Conservation (phyloP, 805 yeast genomes). For the Candida sithepensis region DNA sequence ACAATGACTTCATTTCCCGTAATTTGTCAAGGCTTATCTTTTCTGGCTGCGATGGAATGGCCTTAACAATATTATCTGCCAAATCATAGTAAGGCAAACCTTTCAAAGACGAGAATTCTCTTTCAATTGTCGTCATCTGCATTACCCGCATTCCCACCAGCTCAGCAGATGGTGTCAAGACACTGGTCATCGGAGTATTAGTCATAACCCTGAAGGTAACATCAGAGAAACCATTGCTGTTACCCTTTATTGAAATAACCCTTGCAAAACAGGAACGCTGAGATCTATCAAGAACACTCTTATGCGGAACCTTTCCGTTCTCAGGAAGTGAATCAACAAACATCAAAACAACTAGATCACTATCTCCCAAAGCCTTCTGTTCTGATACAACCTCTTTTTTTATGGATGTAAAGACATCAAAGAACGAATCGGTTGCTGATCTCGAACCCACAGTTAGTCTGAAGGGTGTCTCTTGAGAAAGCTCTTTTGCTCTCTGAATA, state of each 20-base stretch:
- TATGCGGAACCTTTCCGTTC: conserved; percentile 22
- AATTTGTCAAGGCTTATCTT: conserved; percentile 37
- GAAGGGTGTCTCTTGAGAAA: conserved; percentile 58
- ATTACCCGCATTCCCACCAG: conserved; percentile 70
- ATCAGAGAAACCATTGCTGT: conserved; percentile 66
- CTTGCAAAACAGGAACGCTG: conserved; percentile 73
- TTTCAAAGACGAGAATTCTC: conserved; percentile 82
- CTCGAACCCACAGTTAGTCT: conserved; percentile 71
- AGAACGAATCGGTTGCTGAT: conserved; percentile 78
- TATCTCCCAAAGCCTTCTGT: conserved; percentile 55
- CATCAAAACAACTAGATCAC: conserved; percentile 71
- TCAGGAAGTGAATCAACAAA: conserved; percentile 39
- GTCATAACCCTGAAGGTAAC: conserved; percentile 67
- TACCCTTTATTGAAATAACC: conserved; percentile 65
- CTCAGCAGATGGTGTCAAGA: conserved; percentile 59
- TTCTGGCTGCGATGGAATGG: conserved; percentile 50
- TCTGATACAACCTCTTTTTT: conserved; percentile 49
- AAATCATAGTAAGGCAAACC: conserved; percentile 84
- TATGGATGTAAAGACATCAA: conserved; percentile 78
- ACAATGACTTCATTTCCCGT: conserved; percentile 40
- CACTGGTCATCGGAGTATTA: conserved; percentile 45
- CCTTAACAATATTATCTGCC: conserved; percentile 60
- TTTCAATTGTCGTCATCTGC: conserved; percentile 88
- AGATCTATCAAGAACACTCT: conserved; percentile 12
- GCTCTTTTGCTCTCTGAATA: conserved; percentile 66